A percentile compares a stretch with the other conserved stretches of the same genome.
phyloP scores from a whole-genome alignment of 2,329 filamentous ascomycete genomes.

The Chaetomiaceae sp. region DNA sequence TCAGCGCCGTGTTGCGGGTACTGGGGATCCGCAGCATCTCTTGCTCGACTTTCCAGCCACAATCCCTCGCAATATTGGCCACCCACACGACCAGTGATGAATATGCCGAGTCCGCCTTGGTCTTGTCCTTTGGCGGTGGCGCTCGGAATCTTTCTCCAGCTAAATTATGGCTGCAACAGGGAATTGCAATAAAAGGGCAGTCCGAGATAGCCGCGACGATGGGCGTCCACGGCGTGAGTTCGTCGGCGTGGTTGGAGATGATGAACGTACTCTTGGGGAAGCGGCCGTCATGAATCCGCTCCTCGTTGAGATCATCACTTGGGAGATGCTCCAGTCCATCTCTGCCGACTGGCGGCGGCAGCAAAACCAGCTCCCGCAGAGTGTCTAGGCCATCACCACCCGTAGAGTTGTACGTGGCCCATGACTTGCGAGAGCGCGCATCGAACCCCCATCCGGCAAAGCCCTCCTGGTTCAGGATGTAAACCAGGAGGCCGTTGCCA shows the following conservation, averaged over 20 bases:
- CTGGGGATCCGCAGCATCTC: conserved; percentile 89
- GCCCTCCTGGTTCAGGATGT: conserved; percentile 75
- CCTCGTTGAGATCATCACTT: conserved; percentile 20
- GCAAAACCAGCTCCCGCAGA: conserved; percentile 45
- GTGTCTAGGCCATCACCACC: conserved; percentile 26
- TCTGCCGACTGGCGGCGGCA: conserved; percentile 41
- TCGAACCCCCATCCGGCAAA: conserved; percentile 90
- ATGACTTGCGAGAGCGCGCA: conserved; percentile 78
- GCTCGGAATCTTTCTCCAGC: conserved; percentile 71
- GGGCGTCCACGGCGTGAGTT: conserved; percentile 93
- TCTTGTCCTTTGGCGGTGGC: conserved; percentile 47
- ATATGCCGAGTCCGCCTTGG: conserved; percentile 64
- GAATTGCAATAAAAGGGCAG: conserved; percentile 85
- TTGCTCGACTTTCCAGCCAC: conserved; percentile 72
- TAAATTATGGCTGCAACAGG: conserved; percentile 89
- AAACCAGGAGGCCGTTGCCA: conserved; percentile 85
- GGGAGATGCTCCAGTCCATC: conserved; percentile 17
- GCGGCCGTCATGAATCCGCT: conserved; percentile 51
- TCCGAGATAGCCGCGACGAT: conserved; percentile 71
- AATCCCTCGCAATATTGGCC: conserved; percentile 60
- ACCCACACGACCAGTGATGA: conserved; percentile 80
- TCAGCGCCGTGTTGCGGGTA: conserved; percentile 77
- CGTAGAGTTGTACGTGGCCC: conserved; percentile 61
- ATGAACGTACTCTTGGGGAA: conserved; percentile 80
- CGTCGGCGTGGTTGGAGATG: conserved; percentile 94